Evolutionary conservation across 192 early-diverging fungal species (phyloP).

Genomic region (Backusella westeae): DNA sequence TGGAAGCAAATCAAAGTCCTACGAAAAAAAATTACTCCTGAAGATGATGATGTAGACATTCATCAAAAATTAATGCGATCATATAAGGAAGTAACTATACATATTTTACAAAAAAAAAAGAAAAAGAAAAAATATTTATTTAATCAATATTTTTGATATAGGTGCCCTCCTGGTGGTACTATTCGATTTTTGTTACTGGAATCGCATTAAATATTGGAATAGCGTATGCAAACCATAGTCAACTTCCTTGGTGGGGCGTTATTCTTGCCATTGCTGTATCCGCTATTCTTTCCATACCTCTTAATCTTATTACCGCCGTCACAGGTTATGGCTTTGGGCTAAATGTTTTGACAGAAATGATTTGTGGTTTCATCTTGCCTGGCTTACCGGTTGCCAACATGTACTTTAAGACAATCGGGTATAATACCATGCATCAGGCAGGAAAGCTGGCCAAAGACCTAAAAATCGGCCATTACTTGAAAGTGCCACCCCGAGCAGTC

Average conservation of each 20-base stretch:
- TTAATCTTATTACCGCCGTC: slow-evolving; percentile 58
- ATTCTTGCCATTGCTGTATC: slow-evolving; percentile 37
- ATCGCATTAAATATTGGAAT: slow-evolving; percentile 44
- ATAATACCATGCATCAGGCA: slow-evolving; percentile 36
- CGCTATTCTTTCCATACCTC: slow-evolving; percentile 42
- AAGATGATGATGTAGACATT: slow-evolving; percentile 40
- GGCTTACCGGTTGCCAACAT: slow-evolving; percentile 55
- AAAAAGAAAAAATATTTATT: not conserved
- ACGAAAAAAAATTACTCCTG: slow-evolving; percentile 30
- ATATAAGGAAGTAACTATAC: slow-evolving; percentile 49
- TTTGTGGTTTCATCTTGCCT: slow-evolving; percentile 62
- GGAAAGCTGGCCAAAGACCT: slow-evolving; percentile 50
- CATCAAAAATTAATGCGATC: slow-evolving; percentile 60
- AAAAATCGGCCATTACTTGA: slow-evolving; percentile 71
- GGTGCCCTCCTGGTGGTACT: slow-evolving; percentile 77
- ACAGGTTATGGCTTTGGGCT: slow-evolving; percentile 46
- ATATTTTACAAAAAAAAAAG: not conserved
- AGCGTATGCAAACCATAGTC: slow-evolving; percentile 28
- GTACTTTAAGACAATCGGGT: slow-evolving; percentile 56
- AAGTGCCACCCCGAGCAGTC: slow-evolving; percentile 70
- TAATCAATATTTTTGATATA: not conserved
- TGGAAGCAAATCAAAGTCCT: slow-evolving; percentile 44
- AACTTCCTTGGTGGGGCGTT: slow-evolving; percentile 38
- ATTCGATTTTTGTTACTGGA: slow-evolving; percentile 46
- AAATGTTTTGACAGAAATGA: slow-evolving; percentile 61